Percentiles rank a stretch among this genome's conserved stretches.
Evolutionary conservation across 768 basidiomycete species (phyloP).

Genomic region (Russula griseocarnosa): DNA sequence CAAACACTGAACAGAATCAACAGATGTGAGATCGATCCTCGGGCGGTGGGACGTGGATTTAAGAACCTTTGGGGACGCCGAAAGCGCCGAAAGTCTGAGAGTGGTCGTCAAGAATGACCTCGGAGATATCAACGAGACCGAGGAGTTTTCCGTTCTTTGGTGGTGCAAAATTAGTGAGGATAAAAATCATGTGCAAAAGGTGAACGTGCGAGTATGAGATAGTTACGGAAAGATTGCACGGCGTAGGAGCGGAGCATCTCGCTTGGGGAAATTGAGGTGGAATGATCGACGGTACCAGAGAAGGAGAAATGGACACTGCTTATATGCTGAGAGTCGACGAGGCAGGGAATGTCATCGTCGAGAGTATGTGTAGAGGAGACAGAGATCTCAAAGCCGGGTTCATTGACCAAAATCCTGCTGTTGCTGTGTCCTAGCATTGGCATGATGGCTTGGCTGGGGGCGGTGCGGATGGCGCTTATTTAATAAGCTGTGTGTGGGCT

Average conservation of each 20-base stretch:
- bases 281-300: conserved; percentile 49
- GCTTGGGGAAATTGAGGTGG: conserved; percentile 36
- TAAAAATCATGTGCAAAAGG: conserved; percentile 6
- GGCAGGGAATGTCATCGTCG: conserved; percentile 34
- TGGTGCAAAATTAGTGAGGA: conserved; percentile 22
- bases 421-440: neutral
- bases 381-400: conserved; percentile 43
- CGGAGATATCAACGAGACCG: conserved; percentile 21
- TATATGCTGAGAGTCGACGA: conserved; percentile 48
- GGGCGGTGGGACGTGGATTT: neutral
- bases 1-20: conserved; percentile 41
- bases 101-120: conserved; percentile 13
- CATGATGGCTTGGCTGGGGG: neutral
- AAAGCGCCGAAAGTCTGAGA: neutral
- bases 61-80: conserved; percentile 21
- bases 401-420: conserved; percentile 40
- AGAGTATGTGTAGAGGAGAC: conserved; percentile 48
- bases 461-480: conserved; percentile 17
- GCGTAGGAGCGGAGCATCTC: conserved; percentile 50
- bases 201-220: conserved; percentile 36
- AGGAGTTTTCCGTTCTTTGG: conserved; percentile 45
- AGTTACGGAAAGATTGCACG: conserved; percentile 46
- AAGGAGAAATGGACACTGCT: conserved; percentile 52
- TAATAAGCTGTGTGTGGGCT: conserved; percentile 16
- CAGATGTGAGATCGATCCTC: conserved; percentile 39